Evolutionary conservation across 1,284 basidiomycete genomes (phyloP), one percentile per base, ranked within the genome.

Genomic region (Cystobasidium pallidum): DNA sequence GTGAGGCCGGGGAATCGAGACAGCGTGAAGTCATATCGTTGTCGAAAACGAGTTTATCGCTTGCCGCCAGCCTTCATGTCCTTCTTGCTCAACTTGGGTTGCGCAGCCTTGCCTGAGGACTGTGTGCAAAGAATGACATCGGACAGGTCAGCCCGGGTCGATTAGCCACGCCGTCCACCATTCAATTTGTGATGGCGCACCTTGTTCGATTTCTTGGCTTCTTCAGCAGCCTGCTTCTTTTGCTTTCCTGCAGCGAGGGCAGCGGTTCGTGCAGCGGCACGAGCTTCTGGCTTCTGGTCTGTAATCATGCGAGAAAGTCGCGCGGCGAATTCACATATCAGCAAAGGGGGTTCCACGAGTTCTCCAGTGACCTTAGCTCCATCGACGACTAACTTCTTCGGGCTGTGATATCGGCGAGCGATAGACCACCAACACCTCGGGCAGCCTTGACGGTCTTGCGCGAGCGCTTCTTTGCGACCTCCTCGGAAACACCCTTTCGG

Each of bases 401-500:
- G 77, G 94, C 93, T 75, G 89, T 86, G 83, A 99, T 97, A 79
- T 91, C 83, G 74, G 89, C 87, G 76, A 98, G 87, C 83, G 96
- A 93, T 77, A 93, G 92, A 84, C 96, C 96, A 80, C 95, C 94
- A 82, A 99, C 93, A 77, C 95, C 96, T 82, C 96, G 92, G 86
- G 96, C 90, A 86, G 94, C 90, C 87, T 99, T 99, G 81, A 98
- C 92, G 76, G 92, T 94, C 84, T 90, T 90, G 84, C 94, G 91
- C 73, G 91, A 92, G 79, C 94, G 91, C 87, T 96, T 97, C 93
- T 98, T 99, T 81, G 94, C 92, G 70, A 94, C 89, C 84, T 99
- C 95, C 86, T 99, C 95, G 67, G 94, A 94, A 82, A 99, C 88
- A 83, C 94, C 95, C 90, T 99, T 99, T 89, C 96, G 97, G 89